Percentiles rank a stretch among this genome's conserved stretches.
phyloP scores from a whole-genome alignment of 1,284 basidiomycete genomes.

The Fomitopsis betulina region DNA sequence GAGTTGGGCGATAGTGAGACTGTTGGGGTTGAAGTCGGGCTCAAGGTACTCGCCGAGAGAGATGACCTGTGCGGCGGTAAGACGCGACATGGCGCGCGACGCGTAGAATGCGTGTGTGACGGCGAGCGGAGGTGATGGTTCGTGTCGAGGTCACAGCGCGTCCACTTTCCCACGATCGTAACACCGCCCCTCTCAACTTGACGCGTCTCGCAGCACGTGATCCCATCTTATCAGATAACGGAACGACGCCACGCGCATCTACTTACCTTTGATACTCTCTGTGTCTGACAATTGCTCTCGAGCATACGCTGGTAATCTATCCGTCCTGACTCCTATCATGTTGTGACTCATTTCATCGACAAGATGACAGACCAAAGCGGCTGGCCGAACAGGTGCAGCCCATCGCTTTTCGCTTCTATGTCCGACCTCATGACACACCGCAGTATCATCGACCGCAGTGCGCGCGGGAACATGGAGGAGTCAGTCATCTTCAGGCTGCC shows the following conservation, averaged over 20 bases:
- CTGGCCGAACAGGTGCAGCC: too few relatives aligned
- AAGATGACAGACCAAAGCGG: too few relatives aligned
- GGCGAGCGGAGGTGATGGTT: constrained; percentile 19
- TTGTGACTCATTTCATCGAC: too few relatives aligned
- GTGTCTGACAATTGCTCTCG: not conserved
- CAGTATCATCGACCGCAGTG: not conserved
- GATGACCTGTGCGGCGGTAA: constrained; percentile 71
- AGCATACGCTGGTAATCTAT: not conserved
- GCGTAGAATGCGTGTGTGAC: constrained; percentile 20
- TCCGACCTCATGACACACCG: not conserved
- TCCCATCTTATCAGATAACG: not conserved
- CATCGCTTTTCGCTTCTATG: not conserved
- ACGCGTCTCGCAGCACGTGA: not conserved
- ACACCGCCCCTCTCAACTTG: not conserved
- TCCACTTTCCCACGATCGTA: constrained; percentile 18
- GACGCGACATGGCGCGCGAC: constrained; percentile 52
- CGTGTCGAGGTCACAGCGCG: constrained; percentile 20
- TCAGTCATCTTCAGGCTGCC: not conserved
- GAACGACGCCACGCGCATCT: too few relatives aligned
- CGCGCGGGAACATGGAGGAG: not conserved
- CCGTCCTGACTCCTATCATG: too few relatives aligned
- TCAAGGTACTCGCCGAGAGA: constrained; percentile 77
- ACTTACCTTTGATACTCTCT: too few relatives aligned
- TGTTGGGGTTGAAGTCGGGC: constrained; percentile 76
- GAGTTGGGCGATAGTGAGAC: constrained; percentile 79